Evolutionary conservation across 768 basidiomycete species (phyloP).

Genomic region (Tulasnella sp.): DNA sequence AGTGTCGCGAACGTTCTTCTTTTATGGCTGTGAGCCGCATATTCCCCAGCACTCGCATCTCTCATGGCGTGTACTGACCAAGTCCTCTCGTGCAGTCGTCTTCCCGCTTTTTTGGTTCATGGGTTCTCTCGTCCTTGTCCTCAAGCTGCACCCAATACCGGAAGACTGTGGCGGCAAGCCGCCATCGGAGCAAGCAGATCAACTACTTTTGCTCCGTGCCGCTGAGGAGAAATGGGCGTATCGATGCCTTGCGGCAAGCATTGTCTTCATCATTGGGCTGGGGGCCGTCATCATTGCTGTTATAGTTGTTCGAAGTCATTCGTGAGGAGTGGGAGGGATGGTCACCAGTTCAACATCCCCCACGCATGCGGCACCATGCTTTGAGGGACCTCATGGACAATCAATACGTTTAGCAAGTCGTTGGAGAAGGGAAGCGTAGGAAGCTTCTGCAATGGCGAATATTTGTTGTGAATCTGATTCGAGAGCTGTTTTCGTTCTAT

Average conservation of each 20-base stretch:
- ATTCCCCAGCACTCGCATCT: neutral
- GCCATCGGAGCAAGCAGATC: conserved; percentile 1
- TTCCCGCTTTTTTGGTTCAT: conserved; percentile 11
- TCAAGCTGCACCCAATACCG: conserved; percentile 3
- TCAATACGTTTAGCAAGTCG: too few species aligned
- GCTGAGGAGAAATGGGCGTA: conserved; percentile 14
- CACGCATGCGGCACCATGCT: too few species aligned
- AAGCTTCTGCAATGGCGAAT: too few species aligned
- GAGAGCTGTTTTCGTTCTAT: too few species aligned
- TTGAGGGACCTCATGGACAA: too few species aligned
- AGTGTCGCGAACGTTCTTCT: conserved; percentile 4
- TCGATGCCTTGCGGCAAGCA: conserved; percentile 4
- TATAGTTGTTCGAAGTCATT: neutral
- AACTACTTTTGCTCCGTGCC: neutral
- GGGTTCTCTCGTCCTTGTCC: neutral
- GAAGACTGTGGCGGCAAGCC: neutral
- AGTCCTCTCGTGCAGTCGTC: neutral
- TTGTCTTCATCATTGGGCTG: neutral
- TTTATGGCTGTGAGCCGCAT: conserved; percentile 4
- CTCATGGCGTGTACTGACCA: neutral
- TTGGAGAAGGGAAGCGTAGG: too few species aligned
- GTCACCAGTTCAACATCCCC: too few species aligned
- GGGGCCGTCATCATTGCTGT: conserved; percentile 1
- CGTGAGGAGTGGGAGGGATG: neutral
- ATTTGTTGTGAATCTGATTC: too few species aligned